These are phyloP conservation scores for Arachnopeziza araneosa DNA, from an alignment of 2,329 filamentous ascomycete species.

Conservation along the genomic window DNA sequence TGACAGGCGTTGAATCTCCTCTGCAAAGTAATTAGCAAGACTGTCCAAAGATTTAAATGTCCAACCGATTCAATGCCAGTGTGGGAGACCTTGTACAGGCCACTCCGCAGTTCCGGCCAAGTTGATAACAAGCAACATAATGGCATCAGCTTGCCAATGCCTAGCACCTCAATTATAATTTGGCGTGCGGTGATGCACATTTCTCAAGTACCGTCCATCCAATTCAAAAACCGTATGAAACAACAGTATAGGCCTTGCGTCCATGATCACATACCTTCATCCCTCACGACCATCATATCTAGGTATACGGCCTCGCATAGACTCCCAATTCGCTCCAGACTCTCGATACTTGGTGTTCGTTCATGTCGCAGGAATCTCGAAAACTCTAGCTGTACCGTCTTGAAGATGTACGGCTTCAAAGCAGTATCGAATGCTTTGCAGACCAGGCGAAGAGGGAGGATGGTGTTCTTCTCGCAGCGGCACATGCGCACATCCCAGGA, in stretches of 20 bases:
- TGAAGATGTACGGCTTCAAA: constrained; percentile 41
- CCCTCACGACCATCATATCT: constrained; percentile 48
- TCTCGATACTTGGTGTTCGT: constrained; percentile 34
- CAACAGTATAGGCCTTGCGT: not conserved
- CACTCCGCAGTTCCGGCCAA: too few species aligned
- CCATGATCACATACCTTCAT: constrained; percentile 38
- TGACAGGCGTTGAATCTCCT: constrained; percentile 44
- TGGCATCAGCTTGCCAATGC: too few species aligned
- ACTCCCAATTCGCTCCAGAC: constrained; percentile 41
- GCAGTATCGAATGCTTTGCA: constrained; percentile 44
- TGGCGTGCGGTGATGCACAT: not conserved
- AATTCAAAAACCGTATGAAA: not conserved
- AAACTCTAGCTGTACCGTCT: constrained; percentile 46
- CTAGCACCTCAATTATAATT: too few species aligned
- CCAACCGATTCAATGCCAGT: not conserved
- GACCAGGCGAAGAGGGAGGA: constrained; percentile 43
- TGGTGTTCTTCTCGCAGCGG: constrained; percentile 38
- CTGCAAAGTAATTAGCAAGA: constrained; percentile 30
- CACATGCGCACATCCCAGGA: constrained; percentile 35
- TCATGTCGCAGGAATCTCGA: constrained; percentile 37
- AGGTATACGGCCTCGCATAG: constrained; percentile 46
- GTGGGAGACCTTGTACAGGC: not conserved
- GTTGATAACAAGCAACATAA: too few species aligned
- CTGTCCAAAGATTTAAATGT: not conserved
- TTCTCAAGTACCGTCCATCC: too few species aligned